Conservation (phyloP, 495 filamentous ascomycete species). For the Aspergillus bridgeri region DNA sequence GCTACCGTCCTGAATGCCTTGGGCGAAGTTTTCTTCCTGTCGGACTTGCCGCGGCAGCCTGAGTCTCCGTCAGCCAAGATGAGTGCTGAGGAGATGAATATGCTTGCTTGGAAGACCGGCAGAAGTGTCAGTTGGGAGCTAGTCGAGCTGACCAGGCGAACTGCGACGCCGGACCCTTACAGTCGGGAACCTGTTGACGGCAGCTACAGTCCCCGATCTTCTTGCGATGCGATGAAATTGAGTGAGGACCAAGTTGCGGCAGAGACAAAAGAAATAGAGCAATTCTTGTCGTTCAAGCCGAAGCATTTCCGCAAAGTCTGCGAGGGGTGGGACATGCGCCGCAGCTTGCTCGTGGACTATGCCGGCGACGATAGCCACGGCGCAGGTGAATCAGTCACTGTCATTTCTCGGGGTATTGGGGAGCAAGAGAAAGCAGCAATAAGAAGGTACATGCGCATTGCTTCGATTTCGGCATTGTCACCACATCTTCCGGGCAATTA, state of each 20-base stretch:
- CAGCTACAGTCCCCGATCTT: slow-evolving; percentile 65
- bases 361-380: slow-evolving; percentile 69
- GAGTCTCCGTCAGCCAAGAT: slow-evolving; percentile 27
- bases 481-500: slow-evolving; percentile 9
- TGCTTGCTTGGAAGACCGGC: slow-evolving; percentile 74
- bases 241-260: slow-evolving; percentile 64
- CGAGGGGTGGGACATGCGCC: slow-evolving; percentile 88
- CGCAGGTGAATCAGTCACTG: slow-evolving; percentile 70
- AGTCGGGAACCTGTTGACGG: slow-evolving; percentile 55
- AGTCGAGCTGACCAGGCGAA: slow-evolving; percentile 69
- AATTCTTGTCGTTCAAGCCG: slow-evolving; percentile 69
- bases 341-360: slow-evolving; percentile 85
- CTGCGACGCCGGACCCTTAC: slow-evolving; percentile 67
- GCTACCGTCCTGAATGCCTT: slow-evolving; percentile 85
- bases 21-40: slow-evolving; percentile 85
- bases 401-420: slow-evolving; percentile 67
- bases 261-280: slow-evolving; percentile 78
- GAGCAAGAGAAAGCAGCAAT: slow-evolving; percentile 49
- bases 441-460: slow-evolving; percentile 46
- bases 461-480: slow-evolving; percentile 8
- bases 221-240: slow-evolving; percentile 68
- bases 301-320: slow-evolving; percentile 75
- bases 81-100: slow-evolving; percentile 49
- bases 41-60: slow-evolving; percentile 55
- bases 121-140: slow-evolving; percentile 76